Base-by-base conservation (phyloP, 2,329 filamentous ascomycete species). In the Aspergillus unguis region DNA sequence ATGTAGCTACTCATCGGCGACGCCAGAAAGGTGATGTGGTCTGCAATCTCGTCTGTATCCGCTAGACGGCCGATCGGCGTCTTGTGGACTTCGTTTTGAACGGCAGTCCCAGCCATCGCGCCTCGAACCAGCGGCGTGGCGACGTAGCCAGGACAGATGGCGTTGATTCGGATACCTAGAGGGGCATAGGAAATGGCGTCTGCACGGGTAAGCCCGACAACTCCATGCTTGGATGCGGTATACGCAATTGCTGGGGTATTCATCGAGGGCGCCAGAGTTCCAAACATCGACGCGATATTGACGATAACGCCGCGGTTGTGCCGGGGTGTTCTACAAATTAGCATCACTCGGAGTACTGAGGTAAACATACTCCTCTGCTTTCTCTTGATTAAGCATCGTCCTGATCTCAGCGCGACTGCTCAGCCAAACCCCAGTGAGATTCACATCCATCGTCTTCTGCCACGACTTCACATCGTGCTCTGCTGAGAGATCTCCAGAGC, bases 101-200 rank as follows among this genome's bases (percentile, higher is more conserved):
- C 26, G 9, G 41, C 38, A 8, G 32, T 38, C 0, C 51, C 31
- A 11, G 46, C 32, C 17, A 46, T 44, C 26, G 29, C 27, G 1
- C 25, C 8, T 27, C 38, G 27, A 2, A 41, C 25, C 42, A 52
- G 10, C 3, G 49, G 35, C 0, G 49, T 52, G 4, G 58, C 32
- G 77, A 64, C 67, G 46, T 62, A 73, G 48, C 77, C 79, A 0
- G 81, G 82, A 50, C 82, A 83, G n/a, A 85, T 77, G 2, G 80
- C 80, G 60, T 85, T 85, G 64, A 85, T 80, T 44, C 81, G 77
- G 52, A 85, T 82, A 3, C 75, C 76, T 44, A 72, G 61, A 3
- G 71, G 61, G 1, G 76, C 78, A 66, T 84, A 84, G 1, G 73
- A 71, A 2, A 40, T 6, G 2, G 25, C 32, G 6, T 43, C 25